A percentile compares a stretch with the other conserved stretches of the same genome.
These are phyloP conservation scores for Penicillium freii DNA, from an alignment of 2,329 filamentous ascomycete species.

Conservation along the genomic window DNA sequence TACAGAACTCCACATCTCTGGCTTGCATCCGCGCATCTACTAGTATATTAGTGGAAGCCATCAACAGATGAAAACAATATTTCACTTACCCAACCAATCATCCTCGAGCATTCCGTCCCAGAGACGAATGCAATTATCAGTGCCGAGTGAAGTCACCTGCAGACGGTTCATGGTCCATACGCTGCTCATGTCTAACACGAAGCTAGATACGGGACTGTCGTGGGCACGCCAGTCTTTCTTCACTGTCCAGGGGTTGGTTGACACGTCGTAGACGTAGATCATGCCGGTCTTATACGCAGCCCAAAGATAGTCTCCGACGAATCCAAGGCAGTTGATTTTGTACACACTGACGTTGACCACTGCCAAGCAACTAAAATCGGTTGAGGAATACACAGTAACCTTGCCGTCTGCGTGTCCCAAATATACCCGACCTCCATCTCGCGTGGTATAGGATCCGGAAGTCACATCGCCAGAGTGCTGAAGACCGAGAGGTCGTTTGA, in stretches of 20 bases:
- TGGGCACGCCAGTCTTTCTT: slow-evolving; percentile 96
- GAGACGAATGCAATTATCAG: slow-evolving; percentile 76
- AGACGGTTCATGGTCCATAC: slow-evolving; percentile 80
- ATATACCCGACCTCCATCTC: slow-evolving; percentile 75
- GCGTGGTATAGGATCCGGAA: slow-evolving; percentile 72
- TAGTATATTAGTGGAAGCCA: slow-evolving; percentile 17
- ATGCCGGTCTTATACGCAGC: slow-evolving; percentile 92
- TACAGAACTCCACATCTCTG: slow-evolving; percentile 77
- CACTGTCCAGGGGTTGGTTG: slow-evolving; percentile 77
- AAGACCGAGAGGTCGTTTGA: slow-evolving; percentile 67
- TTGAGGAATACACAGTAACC: slow-evolving; percentile 83
- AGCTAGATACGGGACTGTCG: slow-evolving; percentile 73
- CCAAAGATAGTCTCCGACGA: slow-evolving; percentile 82
- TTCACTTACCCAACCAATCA: slow-evolving; percentile 72
- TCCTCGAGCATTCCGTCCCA: slow-evolving; percentile 95
- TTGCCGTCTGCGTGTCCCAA: slow-evolving; percentile 93
- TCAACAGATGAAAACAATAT: background rate
- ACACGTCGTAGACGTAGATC: slow-evolving; percentile 88
- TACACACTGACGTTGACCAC: slow-evolving; percentile 86
- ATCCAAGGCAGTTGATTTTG: slow-evolving; percentile 86
- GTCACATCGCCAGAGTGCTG: slow-evolving; percentile 82
- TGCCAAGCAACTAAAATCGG: slow-evolving; percentile 72
- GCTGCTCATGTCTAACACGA: slow-evolving; percentile 75
- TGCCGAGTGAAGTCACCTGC: slow-evolving; percentile 82
- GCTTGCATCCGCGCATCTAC: slow-evolving; percentile 79